These are phyloP conservation scores for Epicoccum sorghinum DNA, from an alignment of 2,329 filamentous ascomycete genomes.

Conservation along the genomic window DNA sequence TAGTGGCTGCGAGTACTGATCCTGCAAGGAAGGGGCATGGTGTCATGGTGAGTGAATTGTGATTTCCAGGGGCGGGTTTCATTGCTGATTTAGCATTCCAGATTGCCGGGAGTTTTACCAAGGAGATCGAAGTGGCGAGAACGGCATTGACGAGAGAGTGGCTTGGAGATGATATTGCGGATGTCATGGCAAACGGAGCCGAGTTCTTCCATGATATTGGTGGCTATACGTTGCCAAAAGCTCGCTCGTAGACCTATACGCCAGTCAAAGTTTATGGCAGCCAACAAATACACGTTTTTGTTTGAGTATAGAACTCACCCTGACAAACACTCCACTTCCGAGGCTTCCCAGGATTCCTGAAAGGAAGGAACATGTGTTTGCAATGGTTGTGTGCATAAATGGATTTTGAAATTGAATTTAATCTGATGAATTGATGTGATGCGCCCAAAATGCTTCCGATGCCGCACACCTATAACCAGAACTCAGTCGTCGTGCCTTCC, in stretches of 20 bases:
- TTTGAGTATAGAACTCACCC: no score
- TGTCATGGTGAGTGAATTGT: conserved; percentile 29
- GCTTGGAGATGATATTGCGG: conserved; percentile 43
- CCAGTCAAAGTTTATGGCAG: no score
- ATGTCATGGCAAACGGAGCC: conserved; percentile 40
- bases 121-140: conserved; percentile 40
- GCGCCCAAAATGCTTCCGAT: background rate
- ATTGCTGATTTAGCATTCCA: conserved; percentile 7
- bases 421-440: background rate
- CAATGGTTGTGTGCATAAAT: background rate
- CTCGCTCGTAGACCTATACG: conserved; percentile 4
- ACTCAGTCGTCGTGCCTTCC: background rate
- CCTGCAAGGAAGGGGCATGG: conserved; percentile 34
- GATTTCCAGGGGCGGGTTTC: background rate
- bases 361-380: background rate
- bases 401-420: background rate
- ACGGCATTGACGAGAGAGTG: conserved; percentile 35
- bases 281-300: no score
- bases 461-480: background rate
- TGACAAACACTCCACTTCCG: no score
- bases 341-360: no score
- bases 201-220: conserved; percentile 45
- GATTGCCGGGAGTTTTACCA: conserved; percentile 37
- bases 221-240: conserved; percentile 44
- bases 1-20: conserved; percentile 49